Evolutionary conservation across 805 yeast species (phyloP), one percentile per base, ranked within the genome.

Genomic region (Scheffersomyces lignosus): DNA sequence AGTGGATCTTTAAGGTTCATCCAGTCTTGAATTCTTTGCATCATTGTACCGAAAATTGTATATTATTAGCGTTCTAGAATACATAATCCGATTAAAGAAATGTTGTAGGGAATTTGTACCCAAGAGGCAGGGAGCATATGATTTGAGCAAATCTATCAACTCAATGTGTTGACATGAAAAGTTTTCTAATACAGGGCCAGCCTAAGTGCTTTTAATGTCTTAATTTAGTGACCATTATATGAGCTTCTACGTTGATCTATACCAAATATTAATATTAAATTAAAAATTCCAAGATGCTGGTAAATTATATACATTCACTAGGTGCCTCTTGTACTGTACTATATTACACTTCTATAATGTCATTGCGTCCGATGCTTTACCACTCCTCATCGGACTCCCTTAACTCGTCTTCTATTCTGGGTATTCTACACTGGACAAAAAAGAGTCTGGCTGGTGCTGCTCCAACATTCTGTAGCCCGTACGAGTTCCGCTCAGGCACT

Each of bases 401-500:
- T 17, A 14, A n/a, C 10, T 20, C 24, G 24, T 29, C 27, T 15
- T 42, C 46, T 12, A 27, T 31, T 26, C 34, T 35, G 3, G 49
- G 46, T 6, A 65, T 64, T 36, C 71, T 74, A 4, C 81, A 73
- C 54, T 88, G 96, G 1, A 85, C 89, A 52, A 87, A 88, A 56
- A 85, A 87, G 52, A 89, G 49, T 37, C 76, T 72, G 0, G 83
- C 88, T 23, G 70, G 71, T 13, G 63, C 66, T 22, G 69, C 62
- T 0, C 89, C 84, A 27, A 69, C 71, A 52, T 87, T 87, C 31
- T 71, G 72, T 45, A 89, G 73, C 13, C 83, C 77, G 58, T 87
- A 88, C 29, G 73, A 71, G 53, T 85, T 86, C 4, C 82, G 83
- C 64, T 83, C 76, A 1, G 96, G 96, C 4, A 90, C 73, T 50